Conservation (phyloP, 2,329 filamentous ascomycete species). For the Trichoderma hamatum region DNA sequence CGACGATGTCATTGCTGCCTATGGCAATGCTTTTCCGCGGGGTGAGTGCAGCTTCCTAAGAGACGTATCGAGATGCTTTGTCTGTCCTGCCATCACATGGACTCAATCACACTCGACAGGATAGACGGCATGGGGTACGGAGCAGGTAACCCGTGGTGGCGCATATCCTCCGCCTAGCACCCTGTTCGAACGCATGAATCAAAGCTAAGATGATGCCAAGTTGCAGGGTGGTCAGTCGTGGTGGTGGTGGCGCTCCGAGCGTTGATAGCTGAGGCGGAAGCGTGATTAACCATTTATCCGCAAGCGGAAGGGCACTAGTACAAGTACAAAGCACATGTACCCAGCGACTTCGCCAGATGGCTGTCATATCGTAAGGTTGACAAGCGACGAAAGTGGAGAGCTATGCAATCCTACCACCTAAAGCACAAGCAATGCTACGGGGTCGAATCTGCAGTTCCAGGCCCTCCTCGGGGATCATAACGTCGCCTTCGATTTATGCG, state of each 20-base stretch:
- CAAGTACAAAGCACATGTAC: too few species aligned
- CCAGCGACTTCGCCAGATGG: too few species aligned
- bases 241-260: neutral
- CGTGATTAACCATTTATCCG: slow-evolving; percentile 18
- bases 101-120: neutral
- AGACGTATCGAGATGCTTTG: neutral
- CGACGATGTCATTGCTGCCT: neutral
- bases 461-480: slow-evolving; percentile 5
- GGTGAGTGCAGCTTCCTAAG: neutral
- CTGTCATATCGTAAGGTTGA: slow-evolving; percentile 2
- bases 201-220: slow-evolving; percentile 3
- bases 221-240: neutral
- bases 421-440: neutral
- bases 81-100: neutral
- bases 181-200: slow-evolving; percentile 19
- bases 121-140: slow-evolving; percentile 7
- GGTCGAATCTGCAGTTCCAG: slow-evolving; percentile 7
- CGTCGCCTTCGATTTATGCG: slow-evolving; percentile 6
- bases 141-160: slow-evolving; percentile 12
- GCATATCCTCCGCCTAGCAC: neutral
- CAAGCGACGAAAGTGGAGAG: neutral
- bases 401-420: neutral
- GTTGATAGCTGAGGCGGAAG: neutral
- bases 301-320: neutral
- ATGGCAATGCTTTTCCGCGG: neutral